Percentiles rank a stretch among this genome's conserved stretches.
Conservation (phyloP, 352 stramenopile genomes). For the Phytophthora citrophthora region DNA sequence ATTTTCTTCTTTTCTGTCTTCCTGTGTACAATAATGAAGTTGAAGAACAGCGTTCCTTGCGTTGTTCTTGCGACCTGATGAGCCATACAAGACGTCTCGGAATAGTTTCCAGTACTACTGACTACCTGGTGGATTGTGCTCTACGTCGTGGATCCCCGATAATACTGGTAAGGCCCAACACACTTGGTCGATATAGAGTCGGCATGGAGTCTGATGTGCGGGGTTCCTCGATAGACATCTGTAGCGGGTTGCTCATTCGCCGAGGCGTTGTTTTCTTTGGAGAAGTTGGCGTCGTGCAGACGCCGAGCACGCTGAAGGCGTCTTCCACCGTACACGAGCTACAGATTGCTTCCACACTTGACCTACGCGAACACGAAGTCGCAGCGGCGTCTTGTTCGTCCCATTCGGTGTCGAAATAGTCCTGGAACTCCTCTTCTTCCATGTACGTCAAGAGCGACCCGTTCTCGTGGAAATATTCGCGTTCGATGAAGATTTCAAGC, state of each 20-base stretch:
- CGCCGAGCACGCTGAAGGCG: slow-evolving; percentile 23
- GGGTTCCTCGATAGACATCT: slow-evolving; percentile 1
- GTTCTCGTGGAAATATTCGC: slow-evolving; percentile 19
- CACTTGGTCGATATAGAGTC: slow-evolving; percentile 24
- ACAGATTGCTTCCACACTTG: slow-evolving; percentile 21
- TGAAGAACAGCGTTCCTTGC: neutral
- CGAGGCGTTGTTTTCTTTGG: slow-evolving; percentile 7
- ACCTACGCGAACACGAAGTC: neutral
- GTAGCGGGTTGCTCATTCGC: slow-evolving; percentile 10
- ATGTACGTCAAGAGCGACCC: slow-evolving; percentile 33
- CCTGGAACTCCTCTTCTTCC: slow-evolving; percentile 25
- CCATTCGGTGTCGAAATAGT: slow-evolving; percentile 29
- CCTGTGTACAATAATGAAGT: too few species aligned
- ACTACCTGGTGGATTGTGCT: neutral
- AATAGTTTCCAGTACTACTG: neutral
- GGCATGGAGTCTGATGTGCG: slow-evolving; percentile 5
- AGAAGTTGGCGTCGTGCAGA: slow-evolving; percentile 7
- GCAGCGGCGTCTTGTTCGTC: slow-evolving; percentile 12
- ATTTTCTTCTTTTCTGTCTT: neutral
- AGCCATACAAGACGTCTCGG: neutral
- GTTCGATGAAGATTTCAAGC: slow-evolving; percentile 29
- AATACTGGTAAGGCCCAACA: slow-evolving; percentile 18
- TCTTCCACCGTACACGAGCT: slow-evolving; percentile 6
- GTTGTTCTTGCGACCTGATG: neutral
- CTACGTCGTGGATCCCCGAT: slow-evolving; percentile 8